phyloP scores from a whole-genome alignment of 2,329 filamentous ascomycete genomes.

The Fusarium albosuccineum region DNA sequence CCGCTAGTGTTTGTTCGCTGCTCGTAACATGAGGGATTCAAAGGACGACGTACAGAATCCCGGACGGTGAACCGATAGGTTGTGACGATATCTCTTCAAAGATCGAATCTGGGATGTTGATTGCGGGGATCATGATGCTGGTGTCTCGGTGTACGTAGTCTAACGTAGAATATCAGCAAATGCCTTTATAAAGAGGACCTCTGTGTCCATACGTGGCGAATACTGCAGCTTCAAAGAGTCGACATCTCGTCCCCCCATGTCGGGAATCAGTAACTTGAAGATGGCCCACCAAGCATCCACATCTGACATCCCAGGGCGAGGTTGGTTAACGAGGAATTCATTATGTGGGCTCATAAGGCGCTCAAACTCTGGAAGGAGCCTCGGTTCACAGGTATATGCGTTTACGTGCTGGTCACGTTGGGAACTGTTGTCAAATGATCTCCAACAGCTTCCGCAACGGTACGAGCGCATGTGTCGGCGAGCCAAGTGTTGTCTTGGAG shows the following conservation, averaged over 20 bases:
- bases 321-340: background rate
- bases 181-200: background rate
- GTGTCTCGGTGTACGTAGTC: constrained; percentile 4
- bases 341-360: background rate
- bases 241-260: background rate
- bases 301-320: background rate
- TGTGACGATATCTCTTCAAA: background rate
- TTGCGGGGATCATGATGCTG: constrained; percentile 1
- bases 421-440: background rate
- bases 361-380: background rate
- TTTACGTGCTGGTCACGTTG: background rate
- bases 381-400: background rate
- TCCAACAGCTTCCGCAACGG: constrained; percentile 3
- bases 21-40: too few species aligned
- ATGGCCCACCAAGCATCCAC: constrained; percentile 5
- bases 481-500: constrained; percentile 1
- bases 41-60: background rate
- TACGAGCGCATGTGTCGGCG: constrained; percentile 7
- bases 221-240: background rate
- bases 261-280: constrained; percentile 5
- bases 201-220: background rate
- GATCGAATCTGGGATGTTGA: background rate
- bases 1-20: too few species aligned
- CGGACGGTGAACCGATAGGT: background rate
- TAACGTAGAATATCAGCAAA: background rate